These are phyloP conservation scores for Setaria italica DNA, from an alignment of 202 grass and related monocot genomes.

Conservation along the genomic window DNA sequence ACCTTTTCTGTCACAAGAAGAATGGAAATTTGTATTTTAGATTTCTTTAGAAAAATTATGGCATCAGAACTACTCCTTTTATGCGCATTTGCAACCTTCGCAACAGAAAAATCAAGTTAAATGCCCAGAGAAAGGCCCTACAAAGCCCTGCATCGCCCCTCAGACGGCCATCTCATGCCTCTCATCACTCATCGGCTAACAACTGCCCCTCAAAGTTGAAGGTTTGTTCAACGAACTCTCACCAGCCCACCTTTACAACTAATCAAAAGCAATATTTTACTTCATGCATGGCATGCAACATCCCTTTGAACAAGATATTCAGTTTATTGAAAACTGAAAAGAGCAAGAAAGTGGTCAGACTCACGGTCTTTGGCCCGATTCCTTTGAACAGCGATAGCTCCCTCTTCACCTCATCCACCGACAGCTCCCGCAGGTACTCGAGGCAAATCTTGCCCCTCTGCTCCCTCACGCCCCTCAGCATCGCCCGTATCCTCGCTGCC, in stretches of 20 bases:
- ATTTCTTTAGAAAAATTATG: neutral
- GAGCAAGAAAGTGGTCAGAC: slow-evolving; percentile 18
- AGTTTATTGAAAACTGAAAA: neutral
- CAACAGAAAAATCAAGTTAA: neutral
- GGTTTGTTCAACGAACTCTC: slow-evolving; percentile 10
- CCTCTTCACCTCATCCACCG: slow-evolving; percentile 72
- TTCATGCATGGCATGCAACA: neutral
- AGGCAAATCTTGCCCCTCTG: slow-evolving; percentile 79
- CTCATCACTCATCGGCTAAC: neutral
- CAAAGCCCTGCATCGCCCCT: neutral
- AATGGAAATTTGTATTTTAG: neutral
- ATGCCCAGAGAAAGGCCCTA: neutral
- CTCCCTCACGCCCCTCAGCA: slow-evolving; percentile 72
- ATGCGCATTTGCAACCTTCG: slow-evolving; percentile 5
- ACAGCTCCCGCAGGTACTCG: slow-evolving; percentile 69
- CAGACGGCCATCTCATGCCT: neutral
- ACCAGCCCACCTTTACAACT: neutral
- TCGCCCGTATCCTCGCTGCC: slow-evolving; percentile 73
- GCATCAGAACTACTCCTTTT: neutral
- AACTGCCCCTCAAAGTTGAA: slow-evolving; percentile 1
- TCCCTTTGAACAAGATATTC: neutral
- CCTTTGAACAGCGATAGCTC: slow-evolving; percentile 92
- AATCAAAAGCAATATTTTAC: neutral
- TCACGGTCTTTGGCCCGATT: slow-evolving; percentile 93
- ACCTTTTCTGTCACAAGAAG: neutral